A percentile compares a stretch with the other conserved stretches of the same genome.
Conservation (phyloP, 768 basidiomycete species). For the Amanita jacksonii region DNA sequence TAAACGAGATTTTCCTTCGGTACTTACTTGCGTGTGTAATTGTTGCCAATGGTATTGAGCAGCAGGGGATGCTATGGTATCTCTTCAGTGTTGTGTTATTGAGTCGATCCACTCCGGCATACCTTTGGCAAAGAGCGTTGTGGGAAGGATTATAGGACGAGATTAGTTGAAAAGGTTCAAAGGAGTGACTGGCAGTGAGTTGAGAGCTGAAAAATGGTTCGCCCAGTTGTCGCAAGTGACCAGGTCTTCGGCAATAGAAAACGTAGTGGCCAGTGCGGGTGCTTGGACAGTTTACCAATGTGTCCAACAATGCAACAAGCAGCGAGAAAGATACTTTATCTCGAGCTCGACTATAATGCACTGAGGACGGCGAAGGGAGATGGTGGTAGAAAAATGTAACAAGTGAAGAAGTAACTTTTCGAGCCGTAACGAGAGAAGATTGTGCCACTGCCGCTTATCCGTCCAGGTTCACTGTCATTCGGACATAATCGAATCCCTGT, state of each 20-base stretch:
- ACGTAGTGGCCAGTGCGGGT: constrained; percentile 20
- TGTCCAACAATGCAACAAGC: constrained; percentile 22
- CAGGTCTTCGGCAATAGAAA: constrained; percentile 19
- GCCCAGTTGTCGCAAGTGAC: constrained; percentile 28
- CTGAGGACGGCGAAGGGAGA: constrained; percentile 24
- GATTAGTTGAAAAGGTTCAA: constrained; percentile 29
- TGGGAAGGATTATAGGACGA: constrained; percentile 8
- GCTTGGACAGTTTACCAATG: constrained; percentile 47
- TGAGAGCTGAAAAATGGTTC: constrained; percentile 21
- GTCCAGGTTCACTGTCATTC: constrained; percentile 32
- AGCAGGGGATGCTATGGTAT: not conserved
- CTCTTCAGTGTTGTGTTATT: not conserved
- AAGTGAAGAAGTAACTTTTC: constrained; percentile 40
- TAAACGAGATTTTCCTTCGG: not conserved
- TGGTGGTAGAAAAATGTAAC: constrained; percentile 32
- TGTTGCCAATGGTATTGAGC: not conserved
- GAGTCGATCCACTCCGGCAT: not conserved
- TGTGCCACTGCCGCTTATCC: constrained; percentile 47
- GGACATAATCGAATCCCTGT: constrained; percentile 37
- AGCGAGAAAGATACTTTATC: constrained; percentile 23
- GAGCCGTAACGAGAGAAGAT: constrained; percentile 32
- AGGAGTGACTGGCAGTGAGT: constrained; percentile 43
- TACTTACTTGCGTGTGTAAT: too few relatives aligned
- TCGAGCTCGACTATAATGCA: constrained; percentile 24
- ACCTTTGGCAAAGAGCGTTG: constrained; percentile 4